Conservation (phyloP, 2,329 filamentous ascomycete genomes). For the Torrubiella hemipterigena region DNA sequence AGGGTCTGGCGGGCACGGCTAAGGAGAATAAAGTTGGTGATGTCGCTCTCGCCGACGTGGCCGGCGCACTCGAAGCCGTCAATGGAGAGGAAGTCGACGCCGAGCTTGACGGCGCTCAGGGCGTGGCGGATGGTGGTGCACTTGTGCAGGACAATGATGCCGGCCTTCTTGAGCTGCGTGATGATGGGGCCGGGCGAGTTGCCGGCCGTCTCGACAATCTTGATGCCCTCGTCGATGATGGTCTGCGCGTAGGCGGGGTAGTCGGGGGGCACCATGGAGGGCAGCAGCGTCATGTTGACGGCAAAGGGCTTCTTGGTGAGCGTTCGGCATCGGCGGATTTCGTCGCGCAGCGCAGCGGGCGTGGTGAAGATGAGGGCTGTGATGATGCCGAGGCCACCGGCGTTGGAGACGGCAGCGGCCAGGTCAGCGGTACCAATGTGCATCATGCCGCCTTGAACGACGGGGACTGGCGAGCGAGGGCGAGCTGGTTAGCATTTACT, state of each 20-base stretch:
- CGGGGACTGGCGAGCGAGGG: conserved; percentile 43
- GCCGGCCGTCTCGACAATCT: conserved; percentile 84
- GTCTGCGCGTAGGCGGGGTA: conserved; percentile 87
- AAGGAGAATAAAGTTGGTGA: conserved; percentile 83
- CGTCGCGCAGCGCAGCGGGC: conserved; percentile 81
- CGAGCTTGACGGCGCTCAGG: conserved; percentile 80
- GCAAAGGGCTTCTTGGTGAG: conserved; percentile 75
- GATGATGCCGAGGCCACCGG: conserved; percentile 72
- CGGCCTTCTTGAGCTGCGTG: conserved; percentile 69
- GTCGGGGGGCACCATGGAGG: conserved; percentile 79
- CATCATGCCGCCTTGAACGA: conserved; percentile 83
- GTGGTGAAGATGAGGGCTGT: conserved; percentile 87
- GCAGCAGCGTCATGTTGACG: conserved; percentile 91
- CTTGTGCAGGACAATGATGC: conserved; percentile 80
- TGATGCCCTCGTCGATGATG: conserved; percentile 84
- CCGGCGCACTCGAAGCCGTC: conserved; percentile 96
- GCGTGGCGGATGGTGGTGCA: conserved; percentile 95
- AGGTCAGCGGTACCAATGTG: conserved; percentile 74
- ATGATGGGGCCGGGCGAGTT: conserved; percentile 87
- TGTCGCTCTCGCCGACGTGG: conserved; percentile 77
- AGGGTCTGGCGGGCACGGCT: conserved; percentile 75
- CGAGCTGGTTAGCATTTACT: not conserved
- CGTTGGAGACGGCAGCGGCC: conserved; percentile 65
- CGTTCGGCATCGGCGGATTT: conserved; percentile 76
- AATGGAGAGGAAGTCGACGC: conserved; percentile 92